Evolutionary conservation across 2,329 filamentous ascomycete genomes (phyloP).

Genomic region (Taxawa tesnikishii): DNA sequence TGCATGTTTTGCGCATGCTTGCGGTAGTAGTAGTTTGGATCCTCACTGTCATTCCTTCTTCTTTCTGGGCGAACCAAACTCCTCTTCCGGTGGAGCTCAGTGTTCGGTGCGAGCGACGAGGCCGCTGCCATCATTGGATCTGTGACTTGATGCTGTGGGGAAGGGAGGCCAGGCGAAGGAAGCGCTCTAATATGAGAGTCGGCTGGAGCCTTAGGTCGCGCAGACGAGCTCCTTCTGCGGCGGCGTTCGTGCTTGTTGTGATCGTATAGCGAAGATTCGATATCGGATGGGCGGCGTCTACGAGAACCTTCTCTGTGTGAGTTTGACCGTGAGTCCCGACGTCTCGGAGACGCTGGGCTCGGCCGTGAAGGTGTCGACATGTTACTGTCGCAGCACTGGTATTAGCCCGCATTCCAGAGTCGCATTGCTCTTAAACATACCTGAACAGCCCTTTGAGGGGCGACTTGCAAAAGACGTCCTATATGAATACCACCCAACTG

Average conservation of each 20-base stretch:
- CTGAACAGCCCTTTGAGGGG: too few species aligned
- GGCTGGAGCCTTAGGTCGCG: too few species aligned
- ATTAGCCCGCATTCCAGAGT: too few species aligned
- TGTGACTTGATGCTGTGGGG: constrained; percentile 25
- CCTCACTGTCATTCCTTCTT: constrained; percentile 69
- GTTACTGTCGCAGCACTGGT: too few species aligned
- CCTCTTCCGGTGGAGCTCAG: constrained; percentile 57
- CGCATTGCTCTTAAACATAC: too few species aligned
- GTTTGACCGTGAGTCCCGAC: constrained; percentile 4
- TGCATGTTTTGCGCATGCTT: constrained; percentile 92
- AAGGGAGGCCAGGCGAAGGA: constrained; percentile 3
- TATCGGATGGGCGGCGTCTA: constrained; percentile 52
- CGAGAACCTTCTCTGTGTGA: constrained; percentile 41
- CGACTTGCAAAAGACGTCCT: too few species aligned
- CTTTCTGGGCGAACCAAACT: constrained; percentile 85
- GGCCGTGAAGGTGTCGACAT: neutral
- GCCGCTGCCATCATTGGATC: constrained; percentile 40
- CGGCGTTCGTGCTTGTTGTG: constrained; percentile 8
- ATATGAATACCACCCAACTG: too few species aligned
- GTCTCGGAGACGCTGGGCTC: constrained; percentile 2
- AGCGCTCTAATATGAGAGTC: too few species aligned
- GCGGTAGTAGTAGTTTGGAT: constrained; percentile 92
- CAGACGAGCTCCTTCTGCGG: constrained; percentile 13
- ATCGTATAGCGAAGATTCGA: constrained; percentile 49
- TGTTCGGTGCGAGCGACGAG: constrained; percentile 16